Conservation (phyloP, 2,329 filamentous ascomycete species). For the Ilyonectria sp. region DNA sequence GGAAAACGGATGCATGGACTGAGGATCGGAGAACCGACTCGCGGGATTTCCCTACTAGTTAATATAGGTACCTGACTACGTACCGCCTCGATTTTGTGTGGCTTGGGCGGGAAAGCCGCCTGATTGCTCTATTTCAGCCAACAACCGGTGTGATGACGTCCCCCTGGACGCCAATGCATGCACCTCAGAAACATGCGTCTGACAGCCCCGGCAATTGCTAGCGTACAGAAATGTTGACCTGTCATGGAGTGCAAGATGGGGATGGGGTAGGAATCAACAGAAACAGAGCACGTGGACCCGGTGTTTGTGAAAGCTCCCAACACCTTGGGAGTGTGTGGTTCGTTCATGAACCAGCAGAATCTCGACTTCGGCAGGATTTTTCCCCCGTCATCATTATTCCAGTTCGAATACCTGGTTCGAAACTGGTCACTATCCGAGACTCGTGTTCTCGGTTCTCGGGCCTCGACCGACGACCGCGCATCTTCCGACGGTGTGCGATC, state of each 20-base stretch:
- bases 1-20: not conserved
- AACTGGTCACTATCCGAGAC: not conserved
- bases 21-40: not conserved
- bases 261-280: not conserved
- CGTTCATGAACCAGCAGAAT: too few species aligned
- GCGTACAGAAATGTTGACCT: not conserved
- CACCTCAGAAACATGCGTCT: not conserved
- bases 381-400: not conserved
- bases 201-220: not conserved
- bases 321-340: not conserved
- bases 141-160: too few species aligned
- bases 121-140: not conserved
- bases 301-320: not conserved
- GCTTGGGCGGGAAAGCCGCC: not conserved
- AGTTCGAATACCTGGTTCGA: not conserved
- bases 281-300: not conserved
- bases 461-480: not conserved
- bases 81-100: not conserved
- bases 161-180: too few species aligned
- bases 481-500: not conserved
- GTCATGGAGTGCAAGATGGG: not conserved
- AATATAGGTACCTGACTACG: not conserved
- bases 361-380: not conserved
- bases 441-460: not conserved
- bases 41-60: not conserved